Conservation (phyloP, 495 filamentous ascomycete species). For the Cercophora newfieldiana region DNA sequence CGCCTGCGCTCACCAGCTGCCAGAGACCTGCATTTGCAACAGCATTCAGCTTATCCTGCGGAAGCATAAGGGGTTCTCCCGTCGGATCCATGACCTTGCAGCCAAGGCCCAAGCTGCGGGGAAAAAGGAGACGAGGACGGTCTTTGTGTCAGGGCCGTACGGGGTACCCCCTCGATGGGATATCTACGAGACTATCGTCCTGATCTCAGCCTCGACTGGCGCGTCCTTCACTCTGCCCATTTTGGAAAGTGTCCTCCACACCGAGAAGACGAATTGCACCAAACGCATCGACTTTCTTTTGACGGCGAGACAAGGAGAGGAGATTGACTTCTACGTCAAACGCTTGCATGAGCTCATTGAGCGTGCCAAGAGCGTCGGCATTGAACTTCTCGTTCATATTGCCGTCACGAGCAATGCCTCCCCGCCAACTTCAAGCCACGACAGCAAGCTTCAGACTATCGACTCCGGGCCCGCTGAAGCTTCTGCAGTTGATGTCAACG, state of each 20-base stretch:
- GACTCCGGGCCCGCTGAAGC: slow-evolving; percentile 19
- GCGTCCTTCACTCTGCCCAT: slow-evolving; percentile 59
- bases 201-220: slow-evolving; percentile 60
- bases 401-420: slow-evolving; percentile 55
- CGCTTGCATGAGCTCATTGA: slow-evolving; percentile 59
- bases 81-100: slow-evolving; percentile 63
- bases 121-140: slow-evolving; percentile 40
- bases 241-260: slow-evolving; percentile 53
- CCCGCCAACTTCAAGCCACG: not conserved
- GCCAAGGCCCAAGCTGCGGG: slow-evolving; percentile 43
- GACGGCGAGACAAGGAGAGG: slow-evolving; percentile 66
- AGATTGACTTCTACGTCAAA: slow-evolving; percentile 67
- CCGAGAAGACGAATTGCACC: slow-evolving; percentile 51
- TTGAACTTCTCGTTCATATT: slow-evolving; percentile 49
- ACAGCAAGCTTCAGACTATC: not conserved
- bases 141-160: slow-evolving; percentile 58
- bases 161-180: slow-evolving; percentile 57
- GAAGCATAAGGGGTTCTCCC: slow-evolving; percentile 70
- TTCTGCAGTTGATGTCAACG: slow-evolving; percentile 20
- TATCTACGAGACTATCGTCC: slow-evolving; percentile 58
- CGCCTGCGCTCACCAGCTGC: slow-evolving; percentile 48
- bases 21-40: slow-evolving; percentile 52
- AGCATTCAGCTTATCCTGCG: slow-evolving; percentile 72
- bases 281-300: slow-evolving; percentile 70
- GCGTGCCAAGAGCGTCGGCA: slow-evolving; percentile 49